phyloP scores from a whole-genome alignment of 768 basidiomycete genomes.

The Mrakia gelida region DNA sequence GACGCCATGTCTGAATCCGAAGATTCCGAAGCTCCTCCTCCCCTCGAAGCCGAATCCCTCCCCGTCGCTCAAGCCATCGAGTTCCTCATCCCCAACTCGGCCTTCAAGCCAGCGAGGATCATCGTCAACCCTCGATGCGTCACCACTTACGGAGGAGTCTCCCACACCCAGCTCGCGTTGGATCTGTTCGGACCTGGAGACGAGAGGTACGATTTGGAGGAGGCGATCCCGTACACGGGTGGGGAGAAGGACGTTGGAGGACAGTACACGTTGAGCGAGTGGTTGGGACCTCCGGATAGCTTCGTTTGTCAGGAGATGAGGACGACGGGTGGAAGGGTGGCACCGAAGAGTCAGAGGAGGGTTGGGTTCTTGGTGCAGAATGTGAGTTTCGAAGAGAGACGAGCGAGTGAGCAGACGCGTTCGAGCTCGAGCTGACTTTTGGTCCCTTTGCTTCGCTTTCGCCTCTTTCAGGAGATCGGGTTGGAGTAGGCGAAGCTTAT shows the following conservation, averaged over 20 bases:
- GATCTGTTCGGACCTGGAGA: slow-evolving; percentile 75
- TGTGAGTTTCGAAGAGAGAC: slow-evolving; percentile 25
- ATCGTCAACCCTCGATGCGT: slow-evolving; percentile 94
- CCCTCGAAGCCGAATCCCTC: slow-evolving; percentile 43
- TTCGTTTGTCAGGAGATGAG: slow-evolving; percentile 81
- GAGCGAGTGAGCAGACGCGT: background rate
- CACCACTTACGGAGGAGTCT: slow-evolving; percentile 96
- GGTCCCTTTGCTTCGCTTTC: background rate
- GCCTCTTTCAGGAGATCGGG: background rate
- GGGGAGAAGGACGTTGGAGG: slow-evolving; percentile 43
- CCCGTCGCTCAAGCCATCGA: slow-evolving; percentile 39
- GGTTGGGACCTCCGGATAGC: slow-evolving; percentile 93
- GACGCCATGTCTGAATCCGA: slow-evolving; percentile 62
- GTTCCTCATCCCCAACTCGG: slow-evolving; percentile 71
- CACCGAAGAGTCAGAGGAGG: slow-evolving; percentile 45
- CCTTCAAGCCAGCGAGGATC: slow-evolving; percentile 82
- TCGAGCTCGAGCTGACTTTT: background rate
- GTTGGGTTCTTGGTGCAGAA: slow-evolving; percentile 47
- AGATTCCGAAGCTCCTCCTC: slow-evolving; percentile 2
- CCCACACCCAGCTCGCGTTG: slow-evolving; percentile 89
- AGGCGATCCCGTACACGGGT: slow-evolving; percentile 4
- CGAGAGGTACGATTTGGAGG: slow-evolving; percentile 56
- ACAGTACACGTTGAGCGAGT: slow-evolving; percentile 83
- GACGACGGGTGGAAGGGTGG: slow-evolving; percentile 47
- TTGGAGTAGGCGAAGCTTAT: background rate